These are phyloP conservation scores for Closterium sp. DNA, from an alignment of 139 green algal genomes.

Conservation along the genomic window DNA sequence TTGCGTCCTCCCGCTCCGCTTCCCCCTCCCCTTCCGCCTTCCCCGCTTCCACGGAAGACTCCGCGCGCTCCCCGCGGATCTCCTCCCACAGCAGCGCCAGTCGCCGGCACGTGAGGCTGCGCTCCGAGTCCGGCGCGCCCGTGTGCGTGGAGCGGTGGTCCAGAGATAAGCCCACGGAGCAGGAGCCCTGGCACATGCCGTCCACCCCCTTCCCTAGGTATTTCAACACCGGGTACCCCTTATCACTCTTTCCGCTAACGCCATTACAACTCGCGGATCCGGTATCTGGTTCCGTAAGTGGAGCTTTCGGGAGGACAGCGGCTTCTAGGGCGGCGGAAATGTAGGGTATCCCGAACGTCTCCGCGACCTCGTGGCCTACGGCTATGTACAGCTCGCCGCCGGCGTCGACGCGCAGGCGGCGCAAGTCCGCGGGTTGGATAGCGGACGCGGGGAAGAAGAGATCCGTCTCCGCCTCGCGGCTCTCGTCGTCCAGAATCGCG, in stretches of 20 bases:
- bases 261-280: neutral
- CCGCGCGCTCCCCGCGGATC: neutral
- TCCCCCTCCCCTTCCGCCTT: neutral
- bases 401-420: slow-evolving; percentile 15
- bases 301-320: neutral
- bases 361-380: slow-evolving; percentile 25
- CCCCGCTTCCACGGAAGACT: neutral
- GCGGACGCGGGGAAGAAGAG: slow-evolving; percentile 26
- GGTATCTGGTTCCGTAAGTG: neutral
- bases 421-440: slow-evolving; percentile 2
- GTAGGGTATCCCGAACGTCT: slow-evolving; percentile 34
- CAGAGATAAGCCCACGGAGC: slow-evolving; percentile 41
- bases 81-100: slow-evolving; percentile 45
- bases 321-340: slow-evolving; percentile 4
- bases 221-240: slow-evolving; percentile 21
- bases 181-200: slow-evolving; percentile 48
- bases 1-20: neutral
- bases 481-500: slow-evolving; percentile 43
- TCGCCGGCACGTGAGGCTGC: slow-evolving; percentile 42
- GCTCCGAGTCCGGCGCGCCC: slow-evolving; percentile 47
- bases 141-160: slow-evolving; percentile 48
- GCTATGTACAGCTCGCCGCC: slow-evolving; percentile 52
- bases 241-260: neutral
- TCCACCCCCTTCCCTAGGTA: slow-evolving; percentile 19
- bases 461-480: slow-evolving; percentile 47